Base-by-base conservation (phyloP, 495 filamentous ascomycete genomes). In the Hypoxylon lenormandii region DNA sequence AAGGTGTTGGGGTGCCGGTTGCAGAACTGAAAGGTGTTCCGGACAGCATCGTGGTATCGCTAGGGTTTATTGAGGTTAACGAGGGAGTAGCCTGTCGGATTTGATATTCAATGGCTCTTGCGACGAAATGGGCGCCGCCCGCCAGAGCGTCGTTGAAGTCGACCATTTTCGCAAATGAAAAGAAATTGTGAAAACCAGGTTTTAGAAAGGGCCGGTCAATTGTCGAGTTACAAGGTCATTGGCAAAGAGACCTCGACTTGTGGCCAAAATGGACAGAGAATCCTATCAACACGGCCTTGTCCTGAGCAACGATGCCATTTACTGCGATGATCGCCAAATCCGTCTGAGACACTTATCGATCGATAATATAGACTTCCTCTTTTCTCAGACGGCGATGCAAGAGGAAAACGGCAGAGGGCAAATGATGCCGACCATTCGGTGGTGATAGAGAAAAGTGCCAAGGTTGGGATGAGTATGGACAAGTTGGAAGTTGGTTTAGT, bases 41-140 rank as follows among this genome's bases (percentile, higher is more conserved):
- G 16, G 59, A 50, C 7, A 38, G 26, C 8, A 66, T 59, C 46
- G 60, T 19, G 22, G 15, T 28, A 19, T 26, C 52, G 18, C 47
- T 38, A 21, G 57, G 28, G 15, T 48, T 43, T 36, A 59, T 21
- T n/a, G 6, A 8, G 30, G 36, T 21, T n/a, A n/a, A n/a, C n/a
- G n/a, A n/a, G 1, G 46, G 18, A 1, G 53, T 16, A n/a, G 45
- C 72, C 54, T 77, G 70, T 57, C 74, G 57, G 28, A 66, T 38
- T 42, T 77, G 74, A 49, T 70, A 56, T 65, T 73, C 70, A 51
- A 77, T 69, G 45, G 71, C 64, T 40, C 70, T 75, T 52, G 66
- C 76, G 58, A 78, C 76, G 19, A 78, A 54, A 42, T 74, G 64
- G 18, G 69, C 74, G 61, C 70, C 73, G 42, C 62, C 71, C 51